Evolutionary conservation across 768 basidiomycete species (phyloP).

Genomic region (Russula abietina): DNA sequence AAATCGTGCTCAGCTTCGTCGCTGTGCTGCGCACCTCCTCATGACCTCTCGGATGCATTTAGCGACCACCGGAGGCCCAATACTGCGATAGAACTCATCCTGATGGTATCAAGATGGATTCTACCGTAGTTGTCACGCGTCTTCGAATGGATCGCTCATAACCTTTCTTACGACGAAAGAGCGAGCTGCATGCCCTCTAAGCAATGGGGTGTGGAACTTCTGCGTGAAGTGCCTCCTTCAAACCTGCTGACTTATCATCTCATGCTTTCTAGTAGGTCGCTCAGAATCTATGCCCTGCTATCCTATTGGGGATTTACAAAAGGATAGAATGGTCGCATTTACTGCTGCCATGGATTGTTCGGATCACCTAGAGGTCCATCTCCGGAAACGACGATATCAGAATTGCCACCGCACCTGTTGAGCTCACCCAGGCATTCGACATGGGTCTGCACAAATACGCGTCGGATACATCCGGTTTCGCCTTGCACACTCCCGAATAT

Average conservation of each 20-base stretch:
- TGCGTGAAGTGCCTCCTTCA: too few species aligned
- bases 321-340: slow-evolving; percentile 1
- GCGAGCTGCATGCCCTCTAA: too few species aligned
- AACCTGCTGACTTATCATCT: slow-evolving; percentile 9
- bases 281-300: neutral
- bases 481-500: neutral
- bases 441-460: slow-evolving; percentile 9
- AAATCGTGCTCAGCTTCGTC: neutral
- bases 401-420: neutral
- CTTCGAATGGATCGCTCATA: too few species aligned
- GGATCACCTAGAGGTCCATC: neutral
- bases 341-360: slow-evolving; percentile 6
- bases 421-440: slow-evolving; percentile 16
- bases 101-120: too few species aligned
- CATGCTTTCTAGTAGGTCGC: slow-evolving; percentile 10
- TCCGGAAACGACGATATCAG: neutral
- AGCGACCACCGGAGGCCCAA: too few species aligned
- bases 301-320: slow-evolving; percentile 8
- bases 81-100: too few species aligned
- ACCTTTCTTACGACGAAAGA: too few species aligned
- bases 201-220: too few species aligned
- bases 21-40: slow-evolving; percentile 10
- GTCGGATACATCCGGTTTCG: slow-evolving; percentile 1
- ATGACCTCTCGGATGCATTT: too few species aligned
- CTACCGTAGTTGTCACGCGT: too few species aligned